A percentile compares a stretch with the other conserved stretches of the same genome.
Evolutionary conservation across 2,329 filamentous ascomycete species (phyloP).

Genomic region (Claviceps quebecensis): DNA sequence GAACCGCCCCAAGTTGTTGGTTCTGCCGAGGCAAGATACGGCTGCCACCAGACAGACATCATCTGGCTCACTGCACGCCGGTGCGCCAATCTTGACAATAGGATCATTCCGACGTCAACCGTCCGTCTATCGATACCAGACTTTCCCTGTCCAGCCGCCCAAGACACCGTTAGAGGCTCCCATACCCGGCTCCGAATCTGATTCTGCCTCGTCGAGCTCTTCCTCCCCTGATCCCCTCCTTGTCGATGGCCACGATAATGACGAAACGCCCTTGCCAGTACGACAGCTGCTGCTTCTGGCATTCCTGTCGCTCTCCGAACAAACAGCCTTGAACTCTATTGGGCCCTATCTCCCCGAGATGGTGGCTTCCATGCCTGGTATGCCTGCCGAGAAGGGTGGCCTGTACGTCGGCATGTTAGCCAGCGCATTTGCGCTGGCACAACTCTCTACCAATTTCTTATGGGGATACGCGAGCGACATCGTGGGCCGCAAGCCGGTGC

Average conservation of each 20-base stretch:
- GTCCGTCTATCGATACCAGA: conserved; percentile 55
- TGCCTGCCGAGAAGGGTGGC: conserved; percentile 57
- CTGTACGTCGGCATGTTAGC: conserved; percentile 85
- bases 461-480: conserved; percentile 46
- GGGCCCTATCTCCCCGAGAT: conserved; percentile 90
- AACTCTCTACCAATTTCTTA: conserved; percentile 75
- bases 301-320: conserved; percentile 79
- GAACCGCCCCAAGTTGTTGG: conserved; percentile 3
- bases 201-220: conserved; percentile 1
- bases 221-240: conserved; percentile 6
- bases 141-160: conserved; percentile 64
- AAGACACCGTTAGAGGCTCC: conserved; percentile 42
- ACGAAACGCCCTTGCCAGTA: conserved; percentile 63
- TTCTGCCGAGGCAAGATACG: background rate
- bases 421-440: conserved; percentile 81
- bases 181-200: conserved; percentile 9
- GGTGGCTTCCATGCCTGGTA: conserved; percentile 72
- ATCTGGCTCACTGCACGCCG: conserved; percentile 37
- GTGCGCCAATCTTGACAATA: conserved; percentile 31
- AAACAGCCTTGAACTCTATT: conserved; percentile 94
- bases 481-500: conserved; percentile 58
- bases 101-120: conserved; percentile 21
- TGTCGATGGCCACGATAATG: conserved; percentile 21
- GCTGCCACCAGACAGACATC: conserved; percentile 16
- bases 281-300: conserved; percentile 75